These are phyloP conservation scores for Kingdonia uniflora DNA, from an alignment of 164 flowering plant species.

Conservation along the genomic window DNA sequence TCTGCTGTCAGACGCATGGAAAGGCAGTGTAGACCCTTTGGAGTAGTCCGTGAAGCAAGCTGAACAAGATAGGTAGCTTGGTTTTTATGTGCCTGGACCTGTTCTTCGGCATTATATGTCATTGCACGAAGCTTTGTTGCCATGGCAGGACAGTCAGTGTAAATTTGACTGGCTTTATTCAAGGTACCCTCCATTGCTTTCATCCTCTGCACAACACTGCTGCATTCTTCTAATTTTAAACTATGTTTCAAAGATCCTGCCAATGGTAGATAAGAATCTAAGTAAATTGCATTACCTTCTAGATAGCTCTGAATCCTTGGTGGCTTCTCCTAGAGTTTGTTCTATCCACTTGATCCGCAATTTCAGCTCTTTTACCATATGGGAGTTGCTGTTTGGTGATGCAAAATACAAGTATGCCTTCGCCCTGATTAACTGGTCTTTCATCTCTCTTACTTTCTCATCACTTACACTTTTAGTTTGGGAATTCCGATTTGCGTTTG, in stretches of 20 bases:
- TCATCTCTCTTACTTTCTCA: conserved; percentile 67
- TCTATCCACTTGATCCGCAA: conserved; percentile 64
- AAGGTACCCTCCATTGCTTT: conserved; percentile 62
- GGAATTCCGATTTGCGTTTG: conserved; percentile 11
- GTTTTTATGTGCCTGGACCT: conserved; percentile 45
- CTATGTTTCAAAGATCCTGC: background rate
- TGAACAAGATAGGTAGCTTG: conserved; percentile 51
- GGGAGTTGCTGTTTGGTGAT: conserved; percentile 55
- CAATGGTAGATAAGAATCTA: background rate
- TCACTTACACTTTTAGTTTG: conserved; percentile 26
- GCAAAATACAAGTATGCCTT: conserved; percentile 64
- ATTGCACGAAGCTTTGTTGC: conserved; percentile 69
- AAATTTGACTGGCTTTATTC: conserved; percentile 49
- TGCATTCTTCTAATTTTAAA: background rate
- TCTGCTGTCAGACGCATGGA: conserved; percentile 80
- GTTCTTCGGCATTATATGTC: conserved; percentile 73
- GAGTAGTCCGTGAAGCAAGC: conserved; percentile 78
- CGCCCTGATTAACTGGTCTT: conserved; percentile 79
- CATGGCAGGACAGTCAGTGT: conserved; percentile 63
- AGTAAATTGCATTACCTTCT: conserved; percentile 39
- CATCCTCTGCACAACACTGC: conserved; percentile 72
- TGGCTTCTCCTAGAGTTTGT: conserved; percentile 54
- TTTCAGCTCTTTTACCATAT: conserved; percentile 69
- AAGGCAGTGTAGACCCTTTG: conserved; percentile 92
- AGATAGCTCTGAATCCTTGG: conserved; percentile 64